Evolutionary conservation across 805 yeast genomes (phyloP), one percentile per base, ranked within the genome.

Genomic region (Lipomyces starkeyi): DNA sequence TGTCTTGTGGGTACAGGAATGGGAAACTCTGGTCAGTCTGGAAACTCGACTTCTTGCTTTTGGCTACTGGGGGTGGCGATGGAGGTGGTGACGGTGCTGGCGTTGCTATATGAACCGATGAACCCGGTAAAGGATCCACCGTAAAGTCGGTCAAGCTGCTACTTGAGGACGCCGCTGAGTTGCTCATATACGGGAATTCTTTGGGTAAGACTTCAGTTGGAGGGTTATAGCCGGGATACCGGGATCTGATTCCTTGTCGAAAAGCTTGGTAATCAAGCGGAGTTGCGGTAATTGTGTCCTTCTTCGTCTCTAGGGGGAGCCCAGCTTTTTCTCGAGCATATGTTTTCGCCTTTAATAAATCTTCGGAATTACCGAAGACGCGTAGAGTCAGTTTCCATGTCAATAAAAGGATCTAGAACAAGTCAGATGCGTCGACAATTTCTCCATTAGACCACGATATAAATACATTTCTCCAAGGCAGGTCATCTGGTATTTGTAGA

Each of bases 231-330:
- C 91, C 80, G 0, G 99, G 98, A 75, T 87, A 94, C 69, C 97
- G 84, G 11, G 91, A 85, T 3, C 83, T 77, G 2, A 93, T 77
- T 68, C 91, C 96, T 62, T 90, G 91, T 69, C 92, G 82, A 75
- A 91, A 93, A 6, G 90, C 87, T 74, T 87, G 88, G 75, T 91
- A 94, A 71, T 93, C 97, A n/a, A 91, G 78, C 0, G 97, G 97
- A 0, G 97, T 88, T 9, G 93, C 88, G 0, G 82, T 60, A 84
- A 79, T 61, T 75, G 76, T 59, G 73, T 76, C 53, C 27, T 59
- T 63, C 25, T 32, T 40, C 22, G 58, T 27, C 29, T 64, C 69
- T 1, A 62, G 55, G 0, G 69, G 69, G 25, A 70, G 80, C 62
- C 35, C 74, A 11, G 54, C 34, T 29, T 34, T 47, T 3, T 43